These are phyloP conservation scores for Neonectria faginata DNA, from an alignment of 2,329 filamentous ascomycete genomes.

Conservation along the genomic window DNA sequence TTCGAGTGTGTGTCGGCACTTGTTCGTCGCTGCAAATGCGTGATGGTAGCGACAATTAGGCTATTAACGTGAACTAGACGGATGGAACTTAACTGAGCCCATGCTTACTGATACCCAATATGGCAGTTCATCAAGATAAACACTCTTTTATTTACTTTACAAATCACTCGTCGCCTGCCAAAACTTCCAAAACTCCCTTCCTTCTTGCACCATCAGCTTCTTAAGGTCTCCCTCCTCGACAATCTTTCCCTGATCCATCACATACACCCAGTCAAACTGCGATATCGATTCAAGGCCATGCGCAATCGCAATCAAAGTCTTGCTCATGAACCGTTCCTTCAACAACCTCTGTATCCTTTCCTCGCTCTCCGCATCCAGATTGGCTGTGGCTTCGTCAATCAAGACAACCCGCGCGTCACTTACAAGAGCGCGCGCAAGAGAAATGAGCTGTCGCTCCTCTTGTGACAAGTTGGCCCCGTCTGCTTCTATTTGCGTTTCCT, in stretches of 20 bases:
- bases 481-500: constrained; percentile 1
- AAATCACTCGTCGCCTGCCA: not conserved
- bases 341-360: constrained; percentile 77
- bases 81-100: too few species aligned
- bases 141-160: too few species aligned
- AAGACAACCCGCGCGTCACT: constrained; percentile 76
- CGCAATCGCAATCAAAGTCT: constrained; percentile 78
- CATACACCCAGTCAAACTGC: constrained; percentile 77
- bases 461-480: constrained; percentile 61
- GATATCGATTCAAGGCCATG: constrained; percentile 70
- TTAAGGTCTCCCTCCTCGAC: constrained; percentile 67
- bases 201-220: not conserved
- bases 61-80: too few species aligned
- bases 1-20: too few species aligned
- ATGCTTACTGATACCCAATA: too few species aligned
- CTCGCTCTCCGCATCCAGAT: constrained; percentile 79
- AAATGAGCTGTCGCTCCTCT: constrained; percentile 78
- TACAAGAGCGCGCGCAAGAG: constrained; percentile 76
- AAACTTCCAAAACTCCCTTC: constrained; percentile 7
- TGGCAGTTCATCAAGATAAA: too few species aligned
- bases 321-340: constrained; percentile 68
- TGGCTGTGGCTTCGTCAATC: constrained; percentile 79
- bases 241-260: constrained; percentile 78
- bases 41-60: too few species aligned
- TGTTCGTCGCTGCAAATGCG: too few species aligned